phyloP scores from a whole-genome alignment of 345 rosid species.

The Dipteronia sinensis region DNA sequence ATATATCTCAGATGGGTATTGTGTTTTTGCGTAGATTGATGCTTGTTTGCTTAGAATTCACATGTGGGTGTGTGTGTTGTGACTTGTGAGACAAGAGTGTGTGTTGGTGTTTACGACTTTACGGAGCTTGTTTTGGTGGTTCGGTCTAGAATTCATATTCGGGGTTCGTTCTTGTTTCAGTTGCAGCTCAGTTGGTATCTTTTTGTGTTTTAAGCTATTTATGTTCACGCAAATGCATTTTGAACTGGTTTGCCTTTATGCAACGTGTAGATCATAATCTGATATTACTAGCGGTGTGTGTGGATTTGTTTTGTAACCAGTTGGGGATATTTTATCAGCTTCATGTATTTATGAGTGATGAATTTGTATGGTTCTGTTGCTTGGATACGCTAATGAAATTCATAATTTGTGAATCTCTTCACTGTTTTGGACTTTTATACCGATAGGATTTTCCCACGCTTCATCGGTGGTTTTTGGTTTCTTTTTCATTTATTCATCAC shows the following conservation, averaged over 20 bases:
- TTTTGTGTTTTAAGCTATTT: neutral
- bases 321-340: neutral
- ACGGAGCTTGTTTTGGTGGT: constrained; percentile 3
- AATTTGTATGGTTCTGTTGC: neutral
- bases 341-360: neutral
- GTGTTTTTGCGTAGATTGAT: neutral
- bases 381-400: neutral
- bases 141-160: constrained; percentile 23
- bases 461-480: neutral
- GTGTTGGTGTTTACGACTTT: neutral
- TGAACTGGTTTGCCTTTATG: neutral
- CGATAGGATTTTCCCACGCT: neutral
- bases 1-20: constrained; percentile 12
- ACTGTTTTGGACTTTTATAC: neutral
- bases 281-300: neutral
- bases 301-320: neutral
- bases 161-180: neutral
- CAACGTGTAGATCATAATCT: neutral
- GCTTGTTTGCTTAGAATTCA: neutral
- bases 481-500: neutral
- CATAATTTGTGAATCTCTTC: neutral
- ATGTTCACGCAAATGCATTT: neutral
- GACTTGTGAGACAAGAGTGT: neutral
- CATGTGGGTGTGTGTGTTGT: neutral
- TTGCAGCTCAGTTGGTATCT: neutral